These are phyloP conservation scores for Corylus americana DNA, from an alignment of 306 rosid species.

Conservation along the genomic window DNA sequence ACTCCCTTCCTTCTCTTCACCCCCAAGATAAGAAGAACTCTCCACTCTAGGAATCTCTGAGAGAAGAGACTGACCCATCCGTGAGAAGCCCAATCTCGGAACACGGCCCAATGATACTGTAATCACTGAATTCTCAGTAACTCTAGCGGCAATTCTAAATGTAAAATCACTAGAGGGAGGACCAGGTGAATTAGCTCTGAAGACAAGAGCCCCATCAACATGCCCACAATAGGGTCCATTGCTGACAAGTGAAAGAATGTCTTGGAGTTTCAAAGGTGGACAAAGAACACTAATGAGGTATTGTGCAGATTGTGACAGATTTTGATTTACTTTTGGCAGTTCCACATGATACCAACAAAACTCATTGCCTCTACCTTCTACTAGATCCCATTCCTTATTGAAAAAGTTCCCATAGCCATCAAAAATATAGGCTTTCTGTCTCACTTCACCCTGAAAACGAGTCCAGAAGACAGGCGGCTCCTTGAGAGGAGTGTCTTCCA, in stretches of 20 bases:
- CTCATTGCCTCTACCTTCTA: conserved; percentile 65
- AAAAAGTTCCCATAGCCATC: conserved; percentile 74
- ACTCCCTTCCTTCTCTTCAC: conserved; percentile 52
- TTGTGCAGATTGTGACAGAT: conserved; percentile 79
- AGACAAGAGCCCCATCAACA: conserved; percentile 89
- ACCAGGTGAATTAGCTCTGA: conserved; percentile 95
- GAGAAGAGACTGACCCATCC: conserved; percentile 75
- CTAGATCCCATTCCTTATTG: conserved; percentile 80
- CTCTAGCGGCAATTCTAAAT: conserved; percentile 86
- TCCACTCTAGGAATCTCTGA: conserved; percentile 90
- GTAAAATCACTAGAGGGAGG: conserved; percentile 85
- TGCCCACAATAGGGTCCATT: conserved; percentile 98
- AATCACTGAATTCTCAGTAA: conserved; percentile 75
- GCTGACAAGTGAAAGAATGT: conserved; percentile 94
- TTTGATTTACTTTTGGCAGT: conserved; percentile 79
- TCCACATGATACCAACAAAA: conserved; percentile 99
- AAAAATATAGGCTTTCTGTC: conserved; percentile 83
- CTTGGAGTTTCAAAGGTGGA: conserved; percentile 95
- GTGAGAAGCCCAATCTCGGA: conserved; percentile 88
- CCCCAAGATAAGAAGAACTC: conserved; percentile 47
- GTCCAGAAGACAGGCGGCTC: conserved; percentile 38
- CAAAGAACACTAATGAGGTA: conserved; percentile 80
- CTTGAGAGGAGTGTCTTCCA: conserved; percentile 36
- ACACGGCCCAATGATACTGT: conserved; percentile 92
- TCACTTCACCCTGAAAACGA: conserved; percentile 56